Conservation (phyloP, 73 alveolate genomes). For the Paramecium tetraurelia region DNA sequence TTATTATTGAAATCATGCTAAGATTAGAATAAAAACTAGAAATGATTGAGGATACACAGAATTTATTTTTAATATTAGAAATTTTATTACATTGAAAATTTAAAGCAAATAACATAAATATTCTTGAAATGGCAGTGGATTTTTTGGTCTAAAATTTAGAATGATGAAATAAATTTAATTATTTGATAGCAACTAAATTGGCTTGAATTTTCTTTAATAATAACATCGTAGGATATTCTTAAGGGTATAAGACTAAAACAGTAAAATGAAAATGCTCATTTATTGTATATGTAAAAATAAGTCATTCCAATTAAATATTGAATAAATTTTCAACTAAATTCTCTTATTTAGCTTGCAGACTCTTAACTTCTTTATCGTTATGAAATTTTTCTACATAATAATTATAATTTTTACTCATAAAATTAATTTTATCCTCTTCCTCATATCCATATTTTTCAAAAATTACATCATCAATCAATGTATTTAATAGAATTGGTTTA, state of each 20-base stretch:
- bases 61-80: too few relatives aligned
- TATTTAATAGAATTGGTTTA: neutral
- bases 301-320: neutral
- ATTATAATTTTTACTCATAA: neutral
- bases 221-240: too few relatives aligned
- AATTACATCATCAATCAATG: slow-evolving; percentile 17
- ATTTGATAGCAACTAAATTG: too few relatives aligned
- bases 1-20: too few relatives aligned
- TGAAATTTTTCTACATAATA: neutral
- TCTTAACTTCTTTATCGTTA: neutral
- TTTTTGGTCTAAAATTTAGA: too few relatives aligned
- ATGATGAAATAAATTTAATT: too few relatives aligned
- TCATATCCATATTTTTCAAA: slow-evolving; percentile 28
- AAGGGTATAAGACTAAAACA: neutral
- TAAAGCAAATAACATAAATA: too few relatives aligned
- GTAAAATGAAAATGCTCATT: neutral
- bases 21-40: too few relatives aligned
- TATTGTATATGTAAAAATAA: neutral
- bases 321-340: neutral
- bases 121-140: too few relatives aligned
- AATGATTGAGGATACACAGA: too few relatives aligned
- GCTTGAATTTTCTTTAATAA: too few relatives aligned
- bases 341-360: neutral
- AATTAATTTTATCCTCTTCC: slow-evolving; percentile 26
- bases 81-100: too few relatives aligned